phyloP scores from a whole-genome alignment of 371 early-diverging fungal genomes.

The Circinella minor region DNA sequence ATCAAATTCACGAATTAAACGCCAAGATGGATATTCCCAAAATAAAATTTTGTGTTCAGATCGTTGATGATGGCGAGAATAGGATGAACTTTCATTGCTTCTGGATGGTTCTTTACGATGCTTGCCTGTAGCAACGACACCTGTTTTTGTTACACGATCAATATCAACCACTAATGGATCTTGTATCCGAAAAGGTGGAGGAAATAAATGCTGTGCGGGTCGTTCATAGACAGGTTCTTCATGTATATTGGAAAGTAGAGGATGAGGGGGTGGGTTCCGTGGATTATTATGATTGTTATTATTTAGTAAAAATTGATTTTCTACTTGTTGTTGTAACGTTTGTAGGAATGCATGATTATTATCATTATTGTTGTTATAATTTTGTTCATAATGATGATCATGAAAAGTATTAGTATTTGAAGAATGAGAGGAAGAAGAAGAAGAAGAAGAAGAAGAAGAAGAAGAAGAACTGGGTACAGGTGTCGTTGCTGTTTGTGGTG shows the following conservation, averaged over 20 bases:
- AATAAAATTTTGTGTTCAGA: conserved; percentile 44
- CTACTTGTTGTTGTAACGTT: not conserved
- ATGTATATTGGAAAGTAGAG: not conserved
- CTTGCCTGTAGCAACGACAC: conserved; percentile 41
- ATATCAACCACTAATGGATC: conserved; percentile 48
- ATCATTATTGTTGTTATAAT: not conserved
- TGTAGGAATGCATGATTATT: not conserved
- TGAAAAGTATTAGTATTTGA: not conserved
- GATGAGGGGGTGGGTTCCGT: not conserved
- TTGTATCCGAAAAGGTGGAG: conserved; percentile 35
- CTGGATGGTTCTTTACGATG: conserved; percentile 19
- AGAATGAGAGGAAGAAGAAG: not conserved
- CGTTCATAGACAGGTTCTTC: conserved; percentile 12
- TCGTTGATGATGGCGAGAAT: conserved; percentile 3
- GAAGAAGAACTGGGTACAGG: not conserved
- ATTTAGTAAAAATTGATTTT: not conserved
- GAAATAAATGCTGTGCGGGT: conserved; percentile 1
- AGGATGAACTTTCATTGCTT: not conserved
- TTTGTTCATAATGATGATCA: not conserved
- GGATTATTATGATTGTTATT: not conserved
- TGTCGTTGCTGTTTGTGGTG: not conserved
- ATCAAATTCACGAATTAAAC: conserved; percentile 34
- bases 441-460: not conserved
- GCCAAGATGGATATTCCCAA: conserved; percentile 42
- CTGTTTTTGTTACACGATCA: conserved; percentile 33